Base-by-base conservation (phyloP, 176 grass and related monocot genomes). In the Hyparrhenia diplandra region DNA sequence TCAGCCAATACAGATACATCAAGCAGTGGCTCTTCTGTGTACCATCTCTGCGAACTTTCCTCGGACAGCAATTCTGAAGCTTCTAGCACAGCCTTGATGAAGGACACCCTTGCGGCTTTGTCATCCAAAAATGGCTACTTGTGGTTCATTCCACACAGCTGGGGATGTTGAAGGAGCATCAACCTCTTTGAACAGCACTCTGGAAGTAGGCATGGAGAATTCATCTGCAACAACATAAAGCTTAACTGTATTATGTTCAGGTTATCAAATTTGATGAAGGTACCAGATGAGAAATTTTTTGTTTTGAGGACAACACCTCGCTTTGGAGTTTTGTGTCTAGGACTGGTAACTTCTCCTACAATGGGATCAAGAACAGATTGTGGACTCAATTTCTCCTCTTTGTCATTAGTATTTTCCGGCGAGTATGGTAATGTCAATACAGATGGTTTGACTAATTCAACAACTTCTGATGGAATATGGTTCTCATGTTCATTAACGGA, bases 1-100 rank as follows among this genome's bases (percentile, higher is more conserved):
- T 99, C 89, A 85, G 94, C 88, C 82, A 95, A 83, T 35, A 95
- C 90, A 73, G 84, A 95, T 45, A 78, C 83, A n/a, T 95, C 85
- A 36, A 99, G 79, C 60, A 87, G 75, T 37, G 76, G 60, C 46
- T 81, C 82, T 24, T 81, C 57, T 68, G 81, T 78, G 72, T 84
- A 86, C 92, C 90, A 95, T 57, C 75, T 86, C 71, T 89, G 84
- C 60, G 67, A 90, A 72, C 64, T 69, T 34, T 73, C 79, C 7
- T 46, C 71, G 1, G 55, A 73, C 79, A 78, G 58, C 42, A 91
- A 71, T 67, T 86, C 80, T 27, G 96, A 99, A 24, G 83, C 82
- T 79, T 91, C 55, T 31, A 99, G 70, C 64, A 90, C 84, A 0
- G 77, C 59, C 67, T 84, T 85, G 13, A 95, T 76, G 77, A 91